Percentiles rank a stretch among this genome's conserved stretches.
These are phyloP conservation scores for Penicillium cataractarum DNA, from an alignment of 495 filamentous ascomycete species.

Conservation along the genomic window DNA sequence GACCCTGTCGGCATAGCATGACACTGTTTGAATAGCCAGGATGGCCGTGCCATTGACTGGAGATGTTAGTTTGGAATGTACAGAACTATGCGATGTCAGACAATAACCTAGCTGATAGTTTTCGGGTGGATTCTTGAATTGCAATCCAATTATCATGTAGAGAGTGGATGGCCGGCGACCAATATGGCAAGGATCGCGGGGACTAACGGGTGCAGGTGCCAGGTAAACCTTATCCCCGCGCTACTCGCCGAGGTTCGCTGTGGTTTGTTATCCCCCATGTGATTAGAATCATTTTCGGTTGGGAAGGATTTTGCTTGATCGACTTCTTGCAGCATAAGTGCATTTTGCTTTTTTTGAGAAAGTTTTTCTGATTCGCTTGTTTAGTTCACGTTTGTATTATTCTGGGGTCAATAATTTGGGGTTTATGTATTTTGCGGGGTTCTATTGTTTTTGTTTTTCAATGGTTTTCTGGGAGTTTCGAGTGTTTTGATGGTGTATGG, in stretches of 20 bases:
- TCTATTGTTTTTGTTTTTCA: conserved; percentile 3
- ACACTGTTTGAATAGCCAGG: not conserved
- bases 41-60: not conserved
- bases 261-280: not conserved
- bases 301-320: not conserved
- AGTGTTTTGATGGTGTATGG: not conserved
- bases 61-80: not conserved
- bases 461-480: not conserved
- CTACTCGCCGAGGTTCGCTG: conserved; percentile 1
- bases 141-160: not conserved
- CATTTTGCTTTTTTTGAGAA: not conserved
- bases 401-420: not conserved
- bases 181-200: conserved; percentile 3
- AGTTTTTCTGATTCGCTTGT: not conserved
- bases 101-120: too few species aligned
- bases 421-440: not conserved
- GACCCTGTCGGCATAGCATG: not conserved
- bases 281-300: not conserved
- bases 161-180: not conserved
- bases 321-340: not conserved
- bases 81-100: too few species aligned
- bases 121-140: too few species aligned
- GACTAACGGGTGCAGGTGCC: conserved; percentile 3
- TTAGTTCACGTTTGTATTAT: not conserved
- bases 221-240: conserved; percentile 2